phyloP scores from a whole-genome alignment of 805 yeast species.

The Wickerhamiella kazuoi region DNA sequence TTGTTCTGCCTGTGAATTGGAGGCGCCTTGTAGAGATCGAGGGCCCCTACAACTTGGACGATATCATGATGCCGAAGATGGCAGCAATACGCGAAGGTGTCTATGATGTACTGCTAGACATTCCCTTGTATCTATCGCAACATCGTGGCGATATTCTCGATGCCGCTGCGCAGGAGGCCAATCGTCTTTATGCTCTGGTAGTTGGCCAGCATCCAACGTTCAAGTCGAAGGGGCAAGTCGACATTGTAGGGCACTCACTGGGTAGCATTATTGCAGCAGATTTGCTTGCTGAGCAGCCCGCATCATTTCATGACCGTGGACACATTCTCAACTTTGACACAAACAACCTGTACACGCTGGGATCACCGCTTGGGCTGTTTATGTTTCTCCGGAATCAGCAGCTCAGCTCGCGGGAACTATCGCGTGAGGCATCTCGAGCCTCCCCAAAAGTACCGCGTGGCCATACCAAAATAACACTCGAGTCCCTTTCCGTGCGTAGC shows the following conservation, averaged over 20 bases:
- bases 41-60: conserved; percentile 38
- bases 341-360: conserved; percentile 38
- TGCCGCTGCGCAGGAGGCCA: conserved; percentile 55
- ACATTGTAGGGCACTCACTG: conserved; percentile 70
- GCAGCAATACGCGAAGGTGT: conserved; percentile 56
- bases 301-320: conserved; percentile 17
- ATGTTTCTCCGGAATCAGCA: conserved; percentile 9
- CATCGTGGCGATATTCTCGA: conserved; percentile 46
- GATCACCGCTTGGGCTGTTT: conserved; percentile 16
- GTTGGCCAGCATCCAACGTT: conserved; percentile 53
- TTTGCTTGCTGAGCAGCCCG: conserved; percentile 32
- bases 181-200: conserved; percentile 46
- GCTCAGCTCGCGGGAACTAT: conserved; percentile 5
- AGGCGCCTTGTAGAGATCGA: conserved; percentile 37
- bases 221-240: conserved; percentile 27
- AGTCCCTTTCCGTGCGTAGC: conserved; percentile 45
- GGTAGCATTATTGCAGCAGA: conserved; percentile 77
- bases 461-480: conserved; percentile 2
- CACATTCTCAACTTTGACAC: conserved; percentile 49
- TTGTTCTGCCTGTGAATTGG: conserved; percentile 72
- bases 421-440: conserved; percentile 2
- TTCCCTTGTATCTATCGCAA: conserved; percentile 58
- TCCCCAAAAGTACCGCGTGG: neutral
- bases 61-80: conserved; percentile 63
- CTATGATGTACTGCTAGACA: conserved; percentile 75